phyloP scores from a whole-genome alignment of 805 yeast species.

The Metschnikowia matae region DNA sequence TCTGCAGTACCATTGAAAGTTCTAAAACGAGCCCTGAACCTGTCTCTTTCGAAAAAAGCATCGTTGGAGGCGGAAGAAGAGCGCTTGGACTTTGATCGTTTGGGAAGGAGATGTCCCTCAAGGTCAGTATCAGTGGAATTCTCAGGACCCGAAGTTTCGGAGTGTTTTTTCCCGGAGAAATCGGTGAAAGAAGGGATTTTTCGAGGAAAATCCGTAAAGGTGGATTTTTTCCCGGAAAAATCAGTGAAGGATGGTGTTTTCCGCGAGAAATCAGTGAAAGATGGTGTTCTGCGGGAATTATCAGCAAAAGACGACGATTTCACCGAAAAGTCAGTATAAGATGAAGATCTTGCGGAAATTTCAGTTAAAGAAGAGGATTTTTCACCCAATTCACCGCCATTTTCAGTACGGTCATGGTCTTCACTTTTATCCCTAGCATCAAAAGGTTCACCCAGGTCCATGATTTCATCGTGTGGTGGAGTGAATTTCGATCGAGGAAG shows the following conservation, averaged over 20 bases:
- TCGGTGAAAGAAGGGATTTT: neutral
- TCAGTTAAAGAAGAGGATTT: neutral
- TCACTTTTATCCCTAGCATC: neutral
- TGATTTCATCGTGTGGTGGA: neutral
- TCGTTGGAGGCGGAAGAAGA: slow-evolving; percentile 40
- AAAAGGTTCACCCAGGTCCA: neutral
- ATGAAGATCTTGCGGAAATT: neutral
- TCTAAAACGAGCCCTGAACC: slow-evolving; percentile 38
- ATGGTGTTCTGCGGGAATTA: neutral
- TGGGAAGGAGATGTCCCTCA: neutral
- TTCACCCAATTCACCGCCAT: neutral
- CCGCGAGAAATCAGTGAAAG: neutral
- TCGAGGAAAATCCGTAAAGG: neutral
- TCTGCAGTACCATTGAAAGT: slow-evolving; percentile 23
- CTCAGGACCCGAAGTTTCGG: neutral
- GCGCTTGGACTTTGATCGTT: slow-evolving; percentile 23
- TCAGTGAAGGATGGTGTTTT: neutral
- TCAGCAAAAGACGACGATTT: neutral
- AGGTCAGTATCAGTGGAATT: neutral
- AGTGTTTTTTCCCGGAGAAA: neutral
- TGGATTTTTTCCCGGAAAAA: neutral
- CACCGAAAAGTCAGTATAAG: neutral
- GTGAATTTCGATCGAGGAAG: neutral
- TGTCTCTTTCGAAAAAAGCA: slow-evolving; percentile 35
- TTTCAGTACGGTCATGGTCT: neutral